Evolutionary conservation across 345 rosid species (phyloP).

Genomic region (Lepidium sativum): DNA sequence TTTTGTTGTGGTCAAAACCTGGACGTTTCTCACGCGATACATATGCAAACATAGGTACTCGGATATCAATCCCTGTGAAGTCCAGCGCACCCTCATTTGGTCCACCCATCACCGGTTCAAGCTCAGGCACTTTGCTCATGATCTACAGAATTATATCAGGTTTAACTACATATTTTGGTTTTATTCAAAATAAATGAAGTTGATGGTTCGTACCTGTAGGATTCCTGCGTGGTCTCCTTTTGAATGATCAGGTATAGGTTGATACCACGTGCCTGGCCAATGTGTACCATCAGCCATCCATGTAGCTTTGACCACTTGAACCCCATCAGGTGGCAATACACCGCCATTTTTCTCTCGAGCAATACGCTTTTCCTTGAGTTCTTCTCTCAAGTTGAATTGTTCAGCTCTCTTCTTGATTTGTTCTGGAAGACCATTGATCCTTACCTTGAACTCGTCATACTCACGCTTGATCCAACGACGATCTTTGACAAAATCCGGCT

Average conservation of each 20-base stretch:
- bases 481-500: slow-evolving; percentile 79
- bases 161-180: slow-evolving; percentile 1
- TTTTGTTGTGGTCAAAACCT: slow-evolving; percentile 85
- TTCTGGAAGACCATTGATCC: slow-evolving; percentile 85
- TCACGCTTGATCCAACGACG: slow-evolving; percentile 96
- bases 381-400: slow-evolving; percentile 50
- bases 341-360: slow-evolving; percentile 62
- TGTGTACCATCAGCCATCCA: slow-evolving; percentile 99
- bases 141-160: slow-evolving; percentile 29
- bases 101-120: slow-evolving; percentile 59
- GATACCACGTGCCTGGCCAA: slow-evolving; percentile 94
- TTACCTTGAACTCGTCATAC: slow-evolving; percentile 91
- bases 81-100: slow-evolving; percentile 58
- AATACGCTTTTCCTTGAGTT: slow-evolving; percentile 42
- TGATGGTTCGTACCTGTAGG: slow-evolving; percentile 26
- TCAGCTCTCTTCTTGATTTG: slow-evolving; percentile 59
- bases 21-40: slow-evolving; percentile 80
- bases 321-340: slow-evolving; percentile 37
- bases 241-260: slow-evolving; percentile 51
- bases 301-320: slow-evolving; percentile 50
- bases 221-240: slow-evolving; percentile 96
- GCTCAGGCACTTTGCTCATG: slow-evolving; percentile 79
- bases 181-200: not conserved
- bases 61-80: slow-evolving; percentile 64
- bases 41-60: slow-evolving; percentile 80